Base-by-base conservation (phyloP, 2,329 filamentous ascomycete genomes). In the Periglandula ipomoeae region DNA sequence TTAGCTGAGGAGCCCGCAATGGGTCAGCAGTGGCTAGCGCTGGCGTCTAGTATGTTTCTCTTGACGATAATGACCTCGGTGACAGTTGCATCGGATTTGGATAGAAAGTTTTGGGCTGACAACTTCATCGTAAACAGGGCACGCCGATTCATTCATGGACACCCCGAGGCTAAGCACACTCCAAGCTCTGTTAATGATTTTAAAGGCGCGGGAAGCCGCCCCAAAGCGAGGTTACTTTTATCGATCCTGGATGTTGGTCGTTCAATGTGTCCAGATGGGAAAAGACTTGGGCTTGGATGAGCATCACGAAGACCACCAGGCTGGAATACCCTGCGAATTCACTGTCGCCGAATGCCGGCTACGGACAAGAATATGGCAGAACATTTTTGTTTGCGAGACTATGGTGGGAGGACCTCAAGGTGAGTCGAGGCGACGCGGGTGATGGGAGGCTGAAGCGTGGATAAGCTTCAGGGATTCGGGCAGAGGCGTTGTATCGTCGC, bases 341-440 rank as follows among this genome's bases (percentile, higher is more conserved):
- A 76, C 73, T 50, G 71, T 79, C 0, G 72, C 81, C 6, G 91
- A 97, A 45, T 97, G 91, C 61, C 74, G 87, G 50, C 80, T 89
- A 23, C 90, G 89, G 61, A 94, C 83, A 15, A 78, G 91, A 42
- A 80, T 96, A 27, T 97, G 91, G 91, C 90, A 96, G 64, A 84
- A 83, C 1, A 78, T 95, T 9, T 86, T 95, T 61, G 74, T 88
- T 20, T 84, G 89, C 53, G 91, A 97, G 67, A 77, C 90, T 38
- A 95, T 97, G 87, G 84, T 96, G 57, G 91, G 91, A 49, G 89
- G 86, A 19, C 88, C 91, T 3, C 90, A 97, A 81, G 91, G 90
- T 89, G 38, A 20, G 57, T 58, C 5, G 11, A 13, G 15, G 4
- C 30, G 20, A 15, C 11, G n/a, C n/a, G n/a, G n/a, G n/a, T n/a